Percentiles rank a stretch among this genome's conserved stretches.
Conservation (phyloP, 169 alveolate species). For the Neospora caninum region DNA sequence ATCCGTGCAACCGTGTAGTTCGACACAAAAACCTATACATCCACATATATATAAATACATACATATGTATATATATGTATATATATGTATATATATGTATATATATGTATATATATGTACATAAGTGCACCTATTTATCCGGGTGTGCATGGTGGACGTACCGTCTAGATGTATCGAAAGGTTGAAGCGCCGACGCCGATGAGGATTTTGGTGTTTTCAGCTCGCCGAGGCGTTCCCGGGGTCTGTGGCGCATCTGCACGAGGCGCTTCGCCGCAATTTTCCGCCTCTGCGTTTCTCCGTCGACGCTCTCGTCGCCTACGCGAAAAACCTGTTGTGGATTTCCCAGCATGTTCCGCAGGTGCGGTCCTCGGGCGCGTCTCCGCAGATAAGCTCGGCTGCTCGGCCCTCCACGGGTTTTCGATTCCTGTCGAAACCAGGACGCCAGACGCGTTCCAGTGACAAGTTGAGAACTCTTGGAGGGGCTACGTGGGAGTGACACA, state of each 20-base stretch:
- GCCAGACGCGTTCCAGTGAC: no score
- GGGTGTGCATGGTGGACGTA: not conserved
- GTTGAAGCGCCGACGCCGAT: not conserved
- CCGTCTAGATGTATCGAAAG: not conserved
- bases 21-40: not conserved
- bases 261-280: slow-evolving; percentile 14
- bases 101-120: not conserved
- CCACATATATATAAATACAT: not conserved
- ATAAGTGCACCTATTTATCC: not conserved
- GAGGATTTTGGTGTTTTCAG: not conserved
- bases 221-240: slow-evolving; percentile 25
- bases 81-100: not conserved
- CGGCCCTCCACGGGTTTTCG: no score
- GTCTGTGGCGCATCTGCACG: slow-evolving; percentile 2
- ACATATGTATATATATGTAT: slow-evolving; percentile 3
- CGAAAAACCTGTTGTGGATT: slow-evolving; percentile 38
- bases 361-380: not conserved
- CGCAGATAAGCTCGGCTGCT: no score
- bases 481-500: no score
- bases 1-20: no score
- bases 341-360: slow-evolving; percentile 48
- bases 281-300: slow-evolving; percentile 10
- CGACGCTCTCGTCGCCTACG: slow-evolving; percentile 36
- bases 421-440: no score
- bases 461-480: no score